Conservation (phyloP, 345 rosid genomes). For the Chamaenerion angustifolium region DNA sequence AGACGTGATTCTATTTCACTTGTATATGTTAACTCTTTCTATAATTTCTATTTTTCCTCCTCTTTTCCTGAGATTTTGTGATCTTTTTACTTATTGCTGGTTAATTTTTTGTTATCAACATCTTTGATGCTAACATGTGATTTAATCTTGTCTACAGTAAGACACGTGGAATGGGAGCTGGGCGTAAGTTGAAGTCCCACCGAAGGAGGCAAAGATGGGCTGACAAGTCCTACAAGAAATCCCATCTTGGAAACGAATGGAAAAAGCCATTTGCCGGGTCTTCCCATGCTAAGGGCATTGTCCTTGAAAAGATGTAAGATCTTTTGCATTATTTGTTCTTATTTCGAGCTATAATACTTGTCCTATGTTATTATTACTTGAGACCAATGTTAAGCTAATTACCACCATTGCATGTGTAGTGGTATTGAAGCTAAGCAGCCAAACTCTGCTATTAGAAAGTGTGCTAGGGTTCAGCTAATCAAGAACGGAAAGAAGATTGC, state of each 20-base stretch:
- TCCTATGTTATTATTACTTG: no score
- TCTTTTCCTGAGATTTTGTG: no score
- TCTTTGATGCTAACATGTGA: no score
- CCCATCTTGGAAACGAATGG: conserved; percentile 58
- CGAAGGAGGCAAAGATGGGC: conserved; percentile 61
- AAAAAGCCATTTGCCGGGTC: conserved; percentile 69
- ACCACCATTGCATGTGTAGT: conserved; percentile 1
- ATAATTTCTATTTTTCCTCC: no score
- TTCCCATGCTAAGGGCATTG: conserved; percentile 62
- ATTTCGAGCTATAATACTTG: no score
- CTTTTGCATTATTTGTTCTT: no score
- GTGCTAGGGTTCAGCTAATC: conserved; percentile 28
- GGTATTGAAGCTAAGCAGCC: conserved; percentile 32
- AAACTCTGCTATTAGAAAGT: conserved; percentile 28
- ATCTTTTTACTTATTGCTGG: no score
- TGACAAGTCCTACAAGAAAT: conserved; percentile 52
- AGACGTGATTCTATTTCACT: no score
- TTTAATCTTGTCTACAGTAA: conserved; percentile 19
- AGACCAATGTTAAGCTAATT: no score
- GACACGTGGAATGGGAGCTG: conserved; percentile 72
- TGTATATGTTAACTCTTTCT: no score
- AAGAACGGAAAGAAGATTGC: conserved; percentile 32
- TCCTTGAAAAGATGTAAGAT: conserved; percentile 51
- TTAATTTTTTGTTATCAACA: no score
- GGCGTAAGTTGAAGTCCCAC: conserved; percentile 39